Evolutionary conservation across 352 stramenopile species (phyloP), one percentile per base, ranked within the genome.

Genomic region (Globisporangium ultimum): DNA sequence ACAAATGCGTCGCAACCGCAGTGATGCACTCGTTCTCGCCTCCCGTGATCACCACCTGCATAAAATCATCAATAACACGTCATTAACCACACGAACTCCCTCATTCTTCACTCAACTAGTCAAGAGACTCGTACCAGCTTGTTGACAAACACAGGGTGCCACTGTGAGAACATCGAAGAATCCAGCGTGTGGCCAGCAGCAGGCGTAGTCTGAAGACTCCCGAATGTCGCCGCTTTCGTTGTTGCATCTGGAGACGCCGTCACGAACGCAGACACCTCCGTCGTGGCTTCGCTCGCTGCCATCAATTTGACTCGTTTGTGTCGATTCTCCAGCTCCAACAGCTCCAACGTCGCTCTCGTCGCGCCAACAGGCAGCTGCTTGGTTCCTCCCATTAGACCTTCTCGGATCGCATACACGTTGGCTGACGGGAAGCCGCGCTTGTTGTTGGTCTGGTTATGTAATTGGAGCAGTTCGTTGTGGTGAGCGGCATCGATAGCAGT

Each of bases 41-140:
- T 13, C 80, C 79, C 11, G 78, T 88, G 21, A 88, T 62, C 9
- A 89, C 78, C 21, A 89, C 70, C 82, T 91, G 45, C 32, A 48
- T 3, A 36, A 0, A 28, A 13, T 20, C 55, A 48, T 14, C 45
- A 52, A 17, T 13, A 22, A 0, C 20, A 56, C 20, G 45, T 36
- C 22, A 46, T 48, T 21, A 17, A 3, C 41, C 12, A 40, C 28
- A 28, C 24, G 24, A 28, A 28, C 24, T 28, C 2, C 5, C 24
- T 5, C 24, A 20, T 24, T 0, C 1, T 58, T 24, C 17, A 55
- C 10, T 13, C 28, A 42, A 32, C 28, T 17, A 42, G 4, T 28
- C 22, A 34, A 3, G 3, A 34, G 15, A 15, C n/a, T 49, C 75
- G 54, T 56, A 89, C 80, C 72, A 85, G 67, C 71, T 85, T 84